A percentile compares a stretch with the other conserved stretches of the same genome.
phyloP scores from a whole-genome alignment of 176 grass and related monocot genomes.

The Avena insularis region DNA sequence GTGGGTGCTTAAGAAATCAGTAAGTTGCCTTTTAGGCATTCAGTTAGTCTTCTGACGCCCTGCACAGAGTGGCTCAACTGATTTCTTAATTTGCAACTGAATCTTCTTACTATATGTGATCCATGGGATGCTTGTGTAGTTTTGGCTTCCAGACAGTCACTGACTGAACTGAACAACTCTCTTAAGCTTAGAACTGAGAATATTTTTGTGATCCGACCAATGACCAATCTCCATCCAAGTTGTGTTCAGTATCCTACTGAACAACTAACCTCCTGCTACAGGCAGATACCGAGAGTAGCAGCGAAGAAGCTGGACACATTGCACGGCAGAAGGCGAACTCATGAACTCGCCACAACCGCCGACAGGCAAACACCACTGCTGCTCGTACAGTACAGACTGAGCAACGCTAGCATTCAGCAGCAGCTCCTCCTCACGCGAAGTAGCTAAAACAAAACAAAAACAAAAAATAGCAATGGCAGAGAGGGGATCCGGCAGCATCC shows the following conservation, averaged over 20 bases:
- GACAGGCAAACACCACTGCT: not conserved
- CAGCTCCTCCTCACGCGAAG: not conserved
- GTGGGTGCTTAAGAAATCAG: conserved; percentile 3
- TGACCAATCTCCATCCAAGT: conserved; percentile 3
- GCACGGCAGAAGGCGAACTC: not conserved
- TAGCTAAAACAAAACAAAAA: not conserved
- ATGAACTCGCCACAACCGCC: not conserved
- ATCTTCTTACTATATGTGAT: not conserved
- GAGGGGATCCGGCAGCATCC: not conserved
- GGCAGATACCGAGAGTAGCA: not conserved
- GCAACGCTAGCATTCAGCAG: not conserved
- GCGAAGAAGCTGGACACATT: conserved; percentile 22
- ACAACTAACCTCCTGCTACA: not conserved
- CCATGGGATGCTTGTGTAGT: not conserved
- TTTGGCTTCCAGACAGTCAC: not conserved
- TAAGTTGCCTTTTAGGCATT: not conserved
- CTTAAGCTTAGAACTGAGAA: not conserved
- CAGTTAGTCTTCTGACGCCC: not conserved
- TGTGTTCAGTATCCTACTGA: not conserved
- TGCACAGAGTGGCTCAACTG: not conserved
- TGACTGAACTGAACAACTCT: not conserved
- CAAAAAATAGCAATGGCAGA: not conserved
- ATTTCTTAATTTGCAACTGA: not conserved
- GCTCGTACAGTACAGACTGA: not conserved
- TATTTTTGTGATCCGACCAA: not conserved